These are phyloP conservation scores for Phyllosticta citrichinensis DNA, from an alignment of 2,329 filamentous ascomycete genomes.

Conservation along the genomic window DNA sequence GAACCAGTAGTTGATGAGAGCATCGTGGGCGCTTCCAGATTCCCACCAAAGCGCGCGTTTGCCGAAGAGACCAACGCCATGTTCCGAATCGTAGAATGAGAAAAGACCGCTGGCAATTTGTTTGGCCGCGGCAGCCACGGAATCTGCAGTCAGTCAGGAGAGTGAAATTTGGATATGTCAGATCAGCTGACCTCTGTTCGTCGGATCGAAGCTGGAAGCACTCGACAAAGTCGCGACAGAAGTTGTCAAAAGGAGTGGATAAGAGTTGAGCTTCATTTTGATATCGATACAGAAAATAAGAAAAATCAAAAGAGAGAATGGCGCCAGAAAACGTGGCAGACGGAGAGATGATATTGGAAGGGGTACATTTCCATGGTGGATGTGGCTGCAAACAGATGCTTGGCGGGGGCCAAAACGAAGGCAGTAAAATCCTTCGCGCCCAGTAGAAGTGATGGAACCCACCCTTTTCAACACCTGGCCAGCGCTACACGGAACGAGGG, in stretches of 20 bases:
- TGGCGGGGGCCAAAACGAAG: neutral
- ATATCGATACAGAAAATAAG: neutral
- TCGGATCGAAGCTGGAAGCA: neutral
- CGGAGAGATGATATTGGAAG: neutral
- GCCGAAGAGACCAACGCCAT: conserved; percentile 35
- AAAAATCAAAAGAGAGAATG: neutral
- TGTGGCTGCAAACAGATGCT: neutral
- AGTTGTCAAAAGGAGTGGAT: neutral
- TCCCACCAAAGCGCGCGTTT: conserved; percentile 40
- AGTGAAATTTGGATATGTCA: neutral
- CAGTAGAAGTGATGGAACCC: neutral
- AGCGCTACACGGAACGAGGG: neutral
- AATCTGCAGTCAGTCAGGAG: neutral
- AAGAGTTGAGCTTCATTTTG: neutral
- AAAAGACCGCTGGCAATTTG: neutral
- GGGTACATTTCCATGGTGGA: neutral
- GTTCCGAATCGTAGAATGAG: too few relatives aligned
- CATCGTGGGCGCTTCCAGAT: conserved; percentile 30
- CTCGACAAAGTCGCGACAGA: neutral
- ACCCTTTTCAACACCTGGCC: neutral
- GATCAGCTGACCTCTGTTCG: neutral
- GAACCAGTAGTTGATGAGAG: conserved; percentile 35
- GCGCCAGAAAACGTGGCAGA: neutral
- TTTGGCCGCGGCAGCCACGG: neutral
- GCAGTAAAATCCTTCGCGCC: neutral